Percentiles rank a stretch among this genome's conserved stretches.
phyloP scores from a whole-genome alignment of 2,329 filamentous ascomycete species.

The Trichoderma afroharzianum region DNA sequence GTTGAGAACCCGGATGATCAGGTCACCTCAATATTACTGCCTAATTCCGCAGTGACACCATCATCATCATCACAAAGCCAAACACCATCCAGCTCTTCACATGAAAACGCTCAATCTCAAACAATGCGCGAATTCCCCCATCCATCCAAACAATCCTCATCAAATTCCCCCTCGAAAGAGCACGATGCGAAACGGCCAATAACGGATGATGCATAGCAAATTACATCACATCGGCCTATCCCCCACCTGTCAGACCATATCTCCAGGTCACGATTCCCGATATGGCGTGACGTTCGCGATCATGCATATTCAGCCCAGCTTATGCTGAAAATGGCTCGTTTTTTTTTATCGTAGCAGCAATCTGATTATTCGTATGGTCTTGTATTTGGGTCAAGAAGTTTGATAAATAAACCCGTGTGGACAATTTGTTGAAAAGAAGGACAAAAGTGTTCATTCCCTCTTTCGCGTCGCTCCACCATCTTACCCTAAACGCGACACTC shows the following conservation, averaged over 20 bases:
- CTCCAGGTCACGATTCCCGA: not conserved
- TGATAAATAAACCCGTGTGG: not conserved
- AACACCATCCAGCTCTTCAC: not conserved
- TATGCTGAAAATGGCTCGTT: slow-evolving; percentile 2
- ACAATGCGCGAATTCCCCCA: not conserved
- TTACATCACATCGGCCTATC: slow-evolving; percentile 11
- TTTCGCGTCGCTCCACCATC: not conserved
- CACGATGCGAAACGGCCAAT: not conserved
- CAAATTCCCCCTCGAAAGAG: not conserved
- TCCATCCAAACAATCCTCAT: not conserved
- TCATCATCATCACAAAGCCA: not conserved
- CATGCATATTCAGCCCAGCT: slow-evolving; percentile 8
- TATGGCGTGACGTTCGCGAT: slow-evolving; percentile 8
- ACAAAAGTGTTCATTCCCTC: not conserved
- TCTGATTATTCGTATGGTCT: not conserved
- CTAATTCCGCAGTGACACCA: not conserved
- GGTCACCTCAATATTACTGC: not conserved
- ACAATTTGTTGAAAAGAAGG: not conserved
- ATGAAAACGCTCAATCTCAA: not conserved
- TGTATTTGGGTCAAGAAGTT: not conserved
- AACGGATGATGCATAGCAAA: not conserved
- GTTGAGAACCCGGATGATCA: not conserved
- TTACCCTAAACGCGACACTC: not conserved
- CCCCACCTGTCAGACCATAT: slow-evolving; percentile 10
- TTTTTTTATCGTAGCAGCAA: not conserved